Evolutionary conservation across 305 asterid species (phyloP).

Genomic region (Caryopteris hybrid): DNA sequence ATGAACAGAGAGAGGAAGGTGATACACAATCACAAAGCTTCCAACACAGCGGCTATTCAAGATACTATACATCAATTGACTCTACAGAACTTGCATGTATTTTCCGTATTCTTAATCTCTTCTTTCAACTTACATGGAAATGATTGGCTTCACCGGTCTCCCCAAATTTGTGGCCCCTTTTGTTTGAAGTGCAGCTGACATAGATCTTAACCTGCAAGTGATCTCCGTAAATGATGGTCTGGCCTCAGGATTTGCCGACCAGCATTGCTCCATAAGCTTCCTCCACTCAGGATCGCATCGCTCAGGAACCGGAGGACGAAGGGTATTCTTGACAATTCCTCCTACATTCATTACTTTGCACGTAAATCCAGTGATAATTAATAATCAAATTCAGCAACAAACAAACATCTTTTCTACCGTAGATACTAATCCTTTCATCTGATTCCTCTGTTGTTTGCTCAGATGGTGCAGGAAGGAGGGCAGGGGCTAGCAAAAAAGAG

Average conservation of each 20-base stretch:
- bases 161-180: slow-evolving; percentile 23
- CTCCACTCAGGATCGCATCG: slow-evolving; percentile 67
- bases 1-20: slow-evolving; percentile 16
- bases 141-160: slow-evolving; percentile 27
- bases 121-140: slow-evolving; percentile 26
- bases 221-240: slow-evolving; percentile 77
- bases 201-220: slow-evolving; percentile 48
- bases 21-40: slow-evolving; percentile 28
- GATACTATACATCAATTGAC: slow-evolving; percentile 14
- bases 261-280: slow-evolving; percentile 71
- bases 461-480: too few species aligned
- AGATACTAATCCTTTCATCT: background rate
- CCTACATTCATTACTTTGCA: slow-evolving; percentile 45
- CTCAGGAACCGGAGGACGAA: slow-evolving; percentile 70
- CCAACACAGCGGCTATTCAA: slow-evolving; percentile 15
- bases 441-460: background rate
- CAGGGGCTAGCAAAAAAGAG: too few species aligned
- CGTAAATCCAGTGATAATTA: background rate
- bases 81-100: background rate
- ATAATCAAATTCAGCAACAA: background rate
- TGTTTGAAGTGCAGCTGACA: slow-evolving; percentile 41
- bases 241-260: slow-evolving; percentile 51
- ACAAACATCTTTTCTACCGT: background rate
- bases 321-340: slow-evolving; percentile 68
- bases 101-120: background rate